Percentiles rank a stretch among this genome's conserved stretches.
Conservation (phyloP, 2,329 filamentous ascomycete species). For the Colletotrichum spaethianum region DNA sequence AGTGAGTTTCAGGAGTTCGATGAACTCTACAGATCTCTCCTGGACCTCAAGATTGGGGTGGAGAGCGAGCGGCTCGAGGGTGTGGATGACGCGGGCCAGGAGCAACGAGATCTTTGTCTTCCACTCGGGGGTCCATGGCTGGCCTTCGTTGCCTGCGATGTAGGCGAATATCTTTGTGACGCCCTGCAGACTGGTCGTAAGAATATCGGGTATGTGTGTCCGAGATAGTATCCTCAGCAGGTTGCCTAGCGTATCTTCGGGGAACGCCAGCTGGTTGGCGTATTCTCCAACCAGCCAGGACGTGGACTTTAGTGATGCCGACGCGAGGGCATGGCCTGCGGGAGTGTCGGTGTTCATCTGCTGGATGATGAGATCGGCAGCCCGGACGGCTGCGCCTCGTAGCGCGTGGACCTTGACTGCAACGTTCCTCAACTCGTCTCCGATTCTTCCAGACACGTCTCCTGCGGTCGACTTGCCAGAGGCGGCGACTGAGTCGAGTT, state of each 20-base stretch:
- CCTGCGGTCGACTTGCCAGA: constrained; percentile 49
- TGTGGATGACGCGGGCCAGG: constrained; percentile 85
- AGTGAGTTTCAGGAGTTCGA: constrained; percentile 89
- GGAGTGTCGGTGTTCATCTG: constrained; percentile 68
- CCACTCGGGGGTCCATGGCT: constrained; percentile 79
- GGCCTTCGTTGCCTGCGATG: constrained; percentile 75
- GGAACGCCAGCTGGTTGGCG: constrained; percentile 76
- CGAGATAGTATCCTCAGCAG: constrained; percentile 77
- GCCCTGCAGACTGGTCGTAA: constrained; percentile 88
- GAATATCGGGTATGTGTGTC: constrained; percentile 72
- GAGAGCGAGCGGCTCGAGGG: constrained; percentile 82
- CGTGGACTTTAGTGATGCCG: constrained; percentile 80
- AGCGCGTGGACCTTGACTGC: constrained; percentile 92
- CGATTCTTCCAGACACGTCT: constrained; percentile 79
- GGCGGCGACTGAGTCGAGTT: constrained; percentile 50
- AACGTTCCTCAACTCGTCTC: constrained; percentile 88
- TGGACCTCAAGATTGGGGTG: constrained; percentile 95
- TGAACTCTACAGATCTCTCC: constrained; percentile 92
- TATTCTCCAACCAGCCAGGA: constrained; percentile 94
- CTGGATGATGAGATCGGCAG: constrained; percentile 82
- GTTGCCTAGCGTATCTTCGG: constrained; percentile 80
- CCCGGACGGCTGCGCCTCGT: constrained; percentile 83
- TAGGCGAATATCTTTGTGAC: constrained; percentile 87
- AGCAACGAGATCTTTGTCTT: constrained; percentile 83
- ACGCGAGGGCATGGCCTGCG: constrained; percentile 69